Evolutionary conservation across 2,329 filamentous ascomycete species (phyloP).

Genomic region (Penicillium paneum): DNA sequence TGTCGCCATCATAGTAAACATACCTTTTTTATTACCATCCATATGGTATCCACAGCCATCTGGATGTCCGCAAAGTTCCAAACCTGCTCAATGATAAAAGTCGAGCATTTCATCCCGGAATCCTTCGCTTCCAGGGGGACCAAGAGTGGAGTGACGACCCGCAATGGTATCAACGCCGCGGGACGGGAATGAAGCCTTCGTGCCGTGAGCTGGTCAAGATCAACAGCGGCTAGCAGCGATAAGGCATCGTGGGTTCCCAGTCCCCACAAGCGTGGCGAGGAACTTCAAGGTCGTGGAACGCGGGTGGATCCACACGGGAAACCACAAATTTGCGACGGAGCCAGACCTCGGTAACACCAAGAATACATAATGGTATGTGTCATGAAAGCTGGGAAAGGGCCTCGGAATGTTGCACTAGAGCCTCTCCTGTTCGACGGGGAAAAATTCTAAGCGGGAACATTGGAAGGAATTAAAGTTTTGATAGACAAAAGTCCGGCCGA

Average conservation of each 20-base stretch:
- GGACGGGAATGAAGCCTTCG: not conserved
- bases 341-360: no score
- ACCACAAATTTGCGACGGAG: not conserved
- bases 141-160: conserved; percentile 25
- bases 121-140: conserved; percentile 31
- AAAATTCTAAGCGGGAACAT: not conserved
- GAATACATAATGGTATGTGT: no score
- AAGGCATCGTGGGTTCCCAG: no score
- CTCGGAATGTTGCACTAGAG: not conserved
- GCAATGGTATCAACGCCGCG: conserved; percentile 27
- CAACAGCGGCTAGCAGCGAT: no score
- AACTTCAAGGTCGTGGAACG: not conserved
- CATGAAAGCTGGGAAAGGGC: not conserved
- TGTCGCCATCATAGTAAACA: conserved; percentile 1
- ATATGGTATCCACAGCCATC: not conserved
- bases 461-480: not conserved
- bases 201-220: not conserved
- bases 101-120: conserved; percentile 26
- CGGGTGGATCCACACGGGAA: not conserved
- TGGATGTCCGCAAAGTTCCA: conserved; percentile 11
- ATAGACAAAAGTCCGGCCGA: not conserved
- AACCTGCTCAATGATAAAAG: conserved; percentile 25
- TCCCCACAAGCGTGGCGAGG: not conserved
- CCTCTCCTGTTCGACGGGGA: no score
- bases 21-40: conserved; percentile 4